These are phyloP conservation scores for Centrapalus pauciflorus DNA, from an alignment of 129 eudicot species.

Conservation along the genomic window DNA sequence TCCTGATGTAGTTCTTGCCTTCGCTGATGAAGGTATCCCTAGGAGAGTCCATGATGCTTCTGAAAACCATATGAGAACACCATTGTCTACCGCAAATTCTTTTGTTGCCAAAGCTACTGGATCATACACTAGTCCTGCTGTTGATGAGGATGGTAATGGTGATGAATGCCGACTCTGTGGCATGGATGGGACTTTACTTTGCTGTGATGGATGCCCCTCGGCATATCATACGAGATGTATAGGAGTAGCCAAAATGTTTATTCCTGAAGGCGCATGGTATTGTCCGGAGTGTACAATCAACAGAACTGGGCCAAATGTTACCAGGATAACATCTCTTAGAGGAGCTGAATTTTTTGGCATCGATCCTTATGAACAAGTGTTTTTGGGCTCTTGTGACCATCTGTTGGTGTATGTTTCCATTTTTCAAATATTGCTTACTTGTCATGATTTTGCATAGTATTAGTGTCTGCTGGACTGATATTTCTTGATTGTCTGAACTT, in stretches of 20 bases:
- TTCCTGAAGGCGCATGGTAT: constrained; percentile 88
- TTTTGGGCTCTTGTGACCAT: constrained; percentile 80
- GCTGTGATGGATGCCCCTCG: constrained; percentile 98
- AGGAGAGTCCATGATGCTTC: constrained; percentile 45
- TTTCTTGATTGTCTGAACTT: not conserved
- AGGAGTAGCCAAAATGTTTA: constrained; percentile 62
- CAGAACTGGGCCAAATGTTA: constrained; percentile 47
- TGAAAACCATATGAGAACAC: constrained; percentile 26
- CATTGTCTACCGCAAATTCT: constrained; percentile 20
- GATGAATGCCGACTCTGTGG: constrained; percentile 97
- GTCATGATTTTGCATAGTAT: not conserved
- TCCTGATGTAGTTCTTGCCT: constrained; percentile 31
- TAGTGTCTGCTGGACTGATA: not conserved
- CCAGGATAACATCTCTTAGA: constrained; percentile 48
- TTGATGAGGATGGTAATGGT: constrained; percentile 69
- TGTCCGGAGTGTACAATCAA: constrained; percentile 85
- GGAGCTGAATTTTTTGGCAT: constrained; percentile 80
- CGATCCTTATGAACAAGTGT: constrained; percentile 76
- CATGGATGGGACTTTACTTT: constrained; percentile 90
- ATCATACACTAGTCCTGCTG: constrained; percentile 25
- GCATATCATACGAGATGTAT: constrained; percentile 93
- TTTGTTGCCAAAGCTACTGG: constrained; percentile 24
- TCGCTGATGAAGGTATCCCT: constrained; percentile 37
- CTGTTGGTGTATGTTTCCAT: constrained; percentile 74
- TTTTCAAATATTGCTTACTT: not conserved